These are phyloP conservation scores for Malassezia cuniculi DNA, from an alignment of 1,284 basidiomycete genomes.

Conservation along the genomic window DNA sequence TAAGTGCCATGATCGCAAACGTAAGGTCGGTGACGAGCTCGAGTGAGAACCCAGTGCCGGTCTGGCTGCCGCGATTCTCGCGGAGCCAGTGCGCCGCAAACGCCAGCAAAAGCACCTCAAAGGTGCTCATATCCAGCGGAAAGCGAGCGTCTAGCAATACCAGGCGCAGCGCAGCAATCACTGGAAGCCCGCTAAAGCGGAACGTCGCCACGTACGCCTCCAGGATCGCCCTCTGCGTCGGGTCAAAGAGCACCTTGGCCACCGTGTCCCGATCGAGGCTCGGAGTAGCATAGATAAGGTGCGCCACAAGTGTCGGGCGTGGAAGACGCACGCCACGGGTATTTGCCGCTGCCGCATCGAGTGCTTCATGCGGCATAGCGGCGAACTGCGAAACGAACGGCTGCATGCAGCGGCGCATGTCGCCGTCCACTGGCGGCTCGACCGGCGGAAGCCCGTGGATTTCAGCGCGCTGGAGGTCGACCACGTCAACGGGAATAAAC, in stretches of 20 bases:
- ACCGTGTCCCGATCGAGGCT: constrained; percentile 73
- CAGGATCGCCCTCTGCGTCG: constrained; percentile 59
- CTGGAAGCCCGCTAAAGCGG: constrained; percentile 63
- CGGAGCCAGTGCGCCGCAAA: constrained; percentile 81
- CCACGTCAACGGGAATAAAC: constrained; percentile 1
- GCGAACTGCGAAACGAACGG: constrained; percentile 63
- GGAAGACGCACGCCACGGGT: constrained; percentile 17
- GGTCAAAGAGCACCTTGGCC: constrained; percentile 62
- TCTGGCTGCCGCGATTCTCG: constrained; percentile 53
- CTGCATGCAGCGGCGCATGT: constrained; percentile 20
- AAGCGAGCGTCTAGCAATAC: constrained; percentile 64
- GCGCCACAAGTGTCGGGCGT: constrained; percentile 54
- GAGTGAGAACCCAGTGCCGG: constrained; percentile 19
- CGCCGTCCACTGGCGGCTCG: constrained; percentile 3
- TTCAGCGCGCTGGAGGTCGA: constrained; percentile 20
- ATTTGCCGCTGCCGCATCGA: constrained; percentile 50
- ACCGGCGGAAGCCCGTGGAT: constrained; percentile 7
- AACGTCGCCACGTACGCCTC: constrained; percentile 76
- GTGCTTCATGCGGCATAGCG: constrained; percentile 7
- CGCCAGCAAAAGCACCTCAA: constrained; percentile 55
- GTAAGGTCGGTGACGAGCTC: constrained; percentile 53
- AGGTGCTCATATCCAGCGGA: constrained; percentile 58
- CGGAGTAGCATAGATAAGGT: constrained; percentile 67
- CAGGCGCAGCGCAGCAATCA: constrained; percentile 76
- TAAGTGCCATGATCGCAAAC: constrained; percentile 71